Conservation (phyloP, 192 early-diverging fungal genomes). For the Borealophlyctis nickersoniae region DNA sequence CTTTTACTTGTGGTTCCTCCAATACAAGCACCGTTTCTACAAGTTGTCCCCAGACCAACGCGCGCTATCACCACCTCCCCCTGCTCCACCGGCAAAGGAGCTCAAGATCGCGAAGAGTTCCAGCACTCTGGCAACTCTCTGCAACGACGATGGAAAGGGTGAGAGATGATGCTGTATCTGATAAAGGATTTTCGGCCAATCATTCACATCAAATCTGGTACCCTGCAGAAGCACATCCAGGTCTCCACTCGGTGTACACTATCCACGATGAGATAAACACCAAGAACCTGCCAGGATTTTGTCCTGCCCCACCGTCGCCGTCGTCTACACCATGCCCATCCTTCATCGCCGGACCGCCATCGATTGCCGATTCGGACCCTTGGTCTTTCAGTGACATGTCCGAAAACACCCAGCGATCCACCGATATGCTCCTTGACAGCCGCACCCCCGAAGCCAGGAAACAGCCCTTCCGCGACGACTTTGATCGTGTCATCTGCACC, state of each 20-base stretch:
- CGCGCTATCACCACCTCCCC: background rate
- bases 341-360: too few relatives aligned
- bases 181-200: too few relatives aligned
- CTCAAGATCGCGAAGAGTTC: background rate
- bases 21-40: background rate
- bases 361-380: background rate
- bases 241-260: background rate
- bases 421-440: background rate
- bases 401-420: background rate
- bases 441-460: background rate
- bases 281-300: background rate
- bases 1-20: background rate
- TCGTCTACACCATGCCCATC: too few relatives aligned
- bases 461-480: background rate
- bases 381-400: background rate
- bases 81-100: background rate
- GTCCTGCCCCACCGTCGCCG: too few relatives aligned
- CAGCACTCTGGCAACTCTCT: too few relatives aligned
- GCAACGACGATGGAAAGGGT: too few relatives aligned
- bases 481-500: background rate
- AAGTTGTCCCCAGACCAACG: background rate
- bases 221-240: background rate
- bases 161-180: too few relatives aligned
- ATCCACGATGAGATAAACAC: background rate
- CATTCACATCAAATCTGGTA: too few relatives aligned